A percentile compares a stretch with the other conserved stretches of the same genome.
These are phyloP conservation scores for Aspergillus sp. DNA, from an alignment of 2,329 filamentous ascomycete genomes.

Conservation along the genomic window DNA sequence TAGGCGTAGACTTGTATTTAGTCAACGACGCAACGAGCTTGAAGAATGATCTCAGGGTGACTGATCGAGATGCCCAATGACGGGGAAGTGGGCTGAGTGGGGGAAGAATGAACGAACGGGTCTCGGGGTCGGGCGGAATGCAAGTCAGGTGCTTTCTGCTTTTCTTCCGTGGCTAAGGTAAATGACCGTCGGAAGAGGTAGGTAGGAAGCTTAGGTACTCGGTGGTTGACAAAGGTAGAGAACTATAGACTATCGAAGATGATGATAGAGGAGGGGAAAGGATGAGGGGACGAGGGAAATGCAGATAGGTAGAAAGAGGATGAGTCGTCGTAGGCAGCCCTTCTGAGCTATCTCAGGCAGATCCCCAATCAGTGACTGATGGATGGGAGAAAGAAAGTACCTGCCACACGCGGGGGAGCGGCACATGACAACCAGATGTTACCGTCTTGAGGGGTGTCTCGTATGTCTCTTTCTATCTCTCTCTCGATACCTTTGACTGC, in stretches of 20 bases:
- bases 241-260: background rate
- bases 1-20: constrained; percentile 3
- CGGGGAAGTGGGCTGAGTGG: constrained; percentile 14
- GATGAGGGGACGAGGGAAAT: background rate
- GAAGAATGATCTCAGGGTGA: constrained; percentile 8
- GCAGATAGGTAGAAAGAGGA: no score
- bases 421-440: no score
- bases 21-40: constrained; percentile 5
- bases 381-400: no score
- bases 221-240: background rate
- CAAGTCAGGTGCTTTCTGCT: constrained; percentile 16
- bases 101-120: constrained; percentile 5
- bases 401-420: no score
- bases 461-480: no score
- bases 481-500: no score
- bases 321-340: no score
- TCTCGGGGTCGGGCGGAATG: constrained; percentile 16
- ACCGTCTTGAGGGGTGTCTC: no score
- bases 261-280: background rate
- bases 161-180: background rate
- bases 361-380: no score
- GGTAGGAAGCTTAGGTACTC: background rate
- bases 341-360: no score
- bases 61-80: constrained; percentile 22
- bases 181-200: background rate